These are phyloP conservation scores for Durio zibethinus DNA, from an alignment of 345 rosid species.

Conservation along the genomic window DNA sequence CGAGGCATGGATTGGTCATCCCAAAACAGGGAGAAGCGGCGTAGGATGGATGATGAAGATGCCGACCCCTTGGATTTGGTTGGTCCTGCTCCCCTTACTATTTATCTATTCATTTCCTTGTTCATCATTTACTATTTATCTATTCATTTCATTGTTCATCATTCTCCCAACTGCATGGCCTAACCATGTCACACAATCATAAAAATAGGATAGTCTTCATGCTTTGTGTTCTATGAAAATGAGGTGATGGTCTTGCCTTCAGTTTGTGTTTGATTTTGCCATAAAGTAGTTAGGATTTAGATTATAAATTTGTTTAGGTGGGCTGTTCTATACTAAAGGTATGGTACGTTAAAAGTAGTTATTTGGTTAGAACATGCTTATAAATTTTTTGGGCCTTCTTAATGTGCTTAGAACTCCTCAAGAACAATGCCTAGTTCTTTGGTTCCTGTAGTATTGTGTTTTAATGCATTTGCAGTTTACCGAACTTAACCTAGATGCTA, in stretches of 20 bases:
- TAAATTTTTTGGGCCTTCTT: background rate
- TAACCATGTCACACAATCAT: background rate
- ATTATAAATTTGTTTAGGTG: background rate
- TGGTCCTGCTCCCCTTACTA: slow-evolving; percentile 21
- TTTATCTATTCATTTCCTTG: background rate
- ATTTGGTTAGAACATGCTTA: background rate
- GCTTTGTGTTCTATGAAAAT: background rate
- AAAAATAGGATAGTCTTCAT: background rate
- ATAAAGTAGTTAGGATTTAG: background rate
- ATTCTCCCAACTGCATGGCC: background rate
- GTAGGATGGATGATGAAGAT: slow-evolving; percentile 56
- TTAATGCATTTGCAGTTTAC: background rate
- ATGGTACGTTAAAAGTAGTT: background rate
- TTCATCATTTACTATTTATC: background rate
- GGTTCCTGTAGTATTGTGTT: background rate
- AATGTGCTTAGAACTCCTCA: background rate
- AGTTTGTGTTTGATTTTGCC: background rate
- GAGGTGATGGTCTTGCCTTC: background rate
- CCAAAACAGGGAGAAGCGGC: slow-evolving; percentile 69
- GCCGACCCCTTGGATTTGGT: slow-evolving; percentile 40
- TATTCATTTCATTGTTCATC: background rate
- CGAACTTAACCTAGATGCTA: slow-evolving; percentile 1
- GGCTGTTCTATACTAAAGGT: background rate
- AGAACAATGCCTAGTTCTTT: background rate
- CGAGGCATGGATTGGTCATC: slow-evolving; percentile 31